Base-by-base conservation (phyloP, 371 early-diverging fungal species). In the Rhizopus stolonifer region DNA sequence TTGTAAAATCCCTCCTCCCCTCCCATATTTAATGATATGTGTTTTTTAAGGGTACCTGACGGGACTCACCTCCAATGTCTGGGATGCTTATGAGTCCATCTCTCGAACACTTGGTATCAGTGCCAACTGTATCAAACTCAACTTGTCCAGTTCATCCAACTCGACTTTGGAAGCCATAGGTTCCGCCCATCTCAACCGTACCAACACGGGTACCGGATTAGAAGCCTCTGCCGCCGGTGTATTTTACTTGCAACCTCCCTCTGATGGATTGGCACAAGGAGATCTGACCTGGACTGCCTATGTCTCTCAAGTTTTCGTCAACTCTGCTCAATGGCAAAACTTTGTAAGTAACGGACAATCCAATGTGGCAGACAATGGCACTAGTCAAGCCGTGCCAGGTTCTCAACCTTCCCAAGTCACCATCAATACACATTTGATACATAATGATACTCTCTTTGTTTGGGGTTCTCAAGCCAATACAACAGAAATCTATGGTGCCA, bases 41-140 rank as follows among this genome's bases (percentile, higher is more conserved):
- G n/a, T n/a, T n/a, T n/a, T n/a, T n/a, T n/a, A n/a, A n/a, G n/a
- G 63, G 63, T 53, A 32, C 26, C 39, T 62, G 23, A 56, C 57
- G 17, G 58, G 54, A 40, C 32, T 54, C 17, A 62, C 63, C 9
- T 29, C 52, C 32, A 57, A 54, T 40, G 33, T 52, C 10, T 62
- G 54, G 57, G 39, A 26, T 25, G 13, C 17, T 13, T 62, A 57
- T 26, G n/a, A 24, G 11, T 43, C 29, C 6, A 14, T 45, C n/a
- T 14, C 49, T 42, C n/a, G 49, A 25, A 46, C n/a, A 2, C 40
- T 62, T 48, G 36, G 44, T 25, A 36, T 57, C 15, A 17, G 52
- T 3, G 24, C 52, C 22, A 46, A 49, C 17, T 62, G 63, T 49
- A 10, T 53, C n/a, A 52, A 62, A 49, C 23, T 62, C 13, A 33